These are phyloP conservation scores for Haplographium delicatum DNA, from an alignment of 495 filamentous ascomycete genomes.

Conservation along the genomic window DNA sequence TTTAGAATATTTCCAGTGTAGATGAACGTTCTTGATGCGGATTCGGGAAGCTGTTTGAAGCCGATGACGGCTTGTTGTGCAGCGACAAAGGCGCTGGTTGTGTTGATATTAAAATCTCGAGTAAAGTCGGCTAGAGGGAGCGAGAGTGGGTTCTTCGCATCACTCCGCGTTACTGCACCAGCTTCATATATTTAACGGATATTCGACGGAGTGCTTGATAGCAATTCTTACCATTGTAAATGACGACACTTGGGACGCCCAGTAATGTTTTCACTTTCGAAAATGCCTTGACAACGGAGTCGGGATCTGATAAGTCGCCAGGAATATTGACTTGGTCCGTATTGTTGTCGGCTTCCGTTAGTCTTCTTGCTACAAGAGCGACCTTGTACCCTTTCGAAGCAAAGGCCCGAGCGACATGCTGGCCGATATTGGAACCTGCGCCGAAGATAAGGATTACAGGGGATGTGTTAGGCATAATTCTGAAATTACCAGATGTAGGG, in stretches of 20 bases:
- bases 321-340: slow-evolving; percentile 32
- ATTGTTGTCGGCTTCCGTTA: slow-evolving; percentile 33
- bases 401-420: slow-evolving; percentile 27
- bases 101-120: slow-evolving; percentile 39
- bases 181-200: background rate
- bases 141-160: slow-evolving; percentile 28
- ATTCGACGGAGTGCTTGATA: slow-evolving; percentile 7
- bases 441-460: slow-evolving; percentile 14
- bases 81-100: slow-evolving; percentile 38
- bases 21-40: slow-evolving; percentile 39
- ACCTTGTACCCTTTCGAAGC: slow-evolving; percentile 42
- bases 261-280: slow-evolving; percentile 32
- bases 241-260: slow-evolving; percentile 41
- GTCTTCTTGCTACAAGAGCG: slow-evolving; percentile 32
- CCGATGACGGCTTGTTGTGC: slow-evolving; percentile 37
- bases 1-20: slow-evolving; percentile 46
- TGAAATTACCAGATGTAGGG: background rate
- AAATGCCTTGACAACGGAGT: slow-evolving; percentile 32
- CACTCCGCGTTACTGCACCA: slow-evolving; percentile 3
- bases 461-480: slow-evolving; percentile 6
- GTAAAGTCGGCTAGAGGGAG: slow-evolving; percentile 32
- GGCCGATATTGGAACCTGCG: slow-evolving; percentile 6
- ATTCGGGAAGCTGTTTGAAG: slow-evolving; percentile 34
- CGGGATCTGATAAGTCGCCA: slow-evolving; percentile 37
- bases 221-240: slow-evolving; percentile 41